phyloP scores from a whole-genome alignment of 2,329 filamentous ascomycete genomes.

The Colletotrichum sansevieriae region DNA sequence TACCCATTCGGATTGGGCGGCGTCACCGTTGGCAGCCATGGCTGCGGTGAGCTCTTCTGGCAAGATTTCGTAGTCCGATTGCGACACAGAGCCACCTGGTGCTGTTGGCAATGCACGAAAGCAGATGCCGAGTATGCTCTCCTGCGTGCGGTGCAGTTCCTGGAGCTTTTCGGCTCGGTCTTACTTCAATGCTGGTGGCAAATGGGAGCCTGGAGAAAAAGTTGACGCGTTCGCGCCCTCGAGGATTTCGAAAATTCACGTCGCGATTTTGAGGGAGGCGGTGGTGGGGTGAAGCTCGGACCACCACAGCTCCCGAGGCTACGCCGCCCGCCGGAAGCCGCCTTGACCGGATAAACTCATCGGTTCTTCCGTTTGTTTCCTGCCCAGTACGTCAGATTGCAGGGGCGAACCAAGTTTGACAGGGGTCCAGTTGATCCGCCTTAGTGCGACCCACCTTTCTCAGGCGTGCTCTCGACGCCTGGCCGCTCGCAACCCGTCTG shows the following conservation, averaged over 20 bases:
- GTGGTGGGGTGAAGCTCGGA: constrained; percentile 36
- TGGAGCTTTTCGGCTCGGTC: neutral
- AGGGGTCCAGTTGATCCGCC: constrained; percentile 37
- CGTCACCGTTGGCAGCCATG: constrained; percentile 34
- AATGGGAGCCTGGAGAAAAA: constrained; percentile 20
- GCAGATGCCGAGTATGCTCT: neutral
- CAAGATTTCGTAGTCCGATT: too few species aligned
- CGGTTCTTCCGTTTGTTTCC: constrained; percentile 12
- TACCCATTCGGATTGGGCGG: constrained; percentile 72
- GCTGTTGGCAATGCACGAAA: neutral
- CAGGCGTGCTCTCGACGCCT: constrained; percentile 23
- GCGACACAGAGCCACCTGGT: too few species aligned
- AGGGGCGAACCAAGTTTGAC: constrained; percentile 26
- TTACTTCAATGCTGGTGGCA: constrained; percentile 13
- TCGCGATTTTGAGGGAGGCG: constrained; percentile 38
- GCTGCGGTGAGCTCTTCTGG: neutral
- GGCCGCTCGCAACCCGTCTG: constrained; percentile 31
- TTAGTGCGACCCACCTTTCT: constrained; percentile 29
- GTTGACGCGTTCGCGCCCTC: constrained; percentile 4
- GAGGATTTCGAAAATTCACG: constrained; percentile 29
- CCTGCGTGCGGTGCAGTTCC: neutral
- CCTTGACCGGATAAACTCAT: constrained; percentile 34
- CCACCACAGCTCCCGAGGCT: constrained; percentile 11
- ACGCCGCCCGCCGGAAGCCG: constrained; percentile 7
- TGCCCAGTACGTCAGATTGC: constrained; percentile 22